These are phyloP conservation scores for Scytalidium sp. DNA, from an alignment of 2,329 filamentous ascomycete species.

Conservation along the genomic window DNA sequence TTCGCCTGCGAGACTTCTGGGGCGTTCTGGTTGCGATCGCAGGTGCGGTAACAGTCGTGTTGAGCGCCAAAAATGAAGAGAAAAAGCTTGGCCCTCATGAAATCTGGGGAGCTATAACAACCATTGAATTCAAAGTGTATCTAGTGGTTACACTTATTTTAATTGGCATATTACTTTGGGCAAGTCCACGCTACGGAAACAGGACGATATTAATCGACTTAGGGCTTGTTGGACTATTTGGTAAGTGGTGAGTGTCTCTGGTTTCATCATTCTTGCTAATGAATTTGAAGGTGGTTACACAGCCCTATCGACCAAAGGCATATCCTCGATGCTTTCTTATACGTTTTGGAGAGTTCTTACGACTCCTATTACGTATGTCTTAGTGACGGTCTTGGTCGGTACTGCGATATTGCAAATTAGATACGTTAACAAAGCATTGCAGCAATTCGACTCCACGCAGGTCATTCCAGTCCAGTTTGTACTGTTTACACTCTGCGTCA, in stretches of 20 bases:
- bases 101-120: slow-evolving; percentile 85
- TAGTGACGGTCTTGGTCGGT: slow-evolving; percentile 73
- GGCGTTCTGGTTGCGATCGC: slow-evolving; percentile 84
- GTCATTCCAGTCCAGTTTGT: slow-evolving; percentile 99
- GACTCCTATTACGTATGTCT: slow-evolving; percentile 85
- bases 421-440: slow-evolving; percentile 87
- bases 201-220: slow-evolving; percentile 88
- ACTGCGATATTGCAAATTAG: slow-evolving; percentile 97
- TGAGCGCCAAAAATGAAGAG: slow-evolving; percentile 86
- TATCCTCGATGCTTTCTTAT: slow-evolving; percentile 90
- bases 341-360: slow-evolving; percentile 86
- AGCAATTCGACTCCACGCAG: slow-evolving; percentile 94
- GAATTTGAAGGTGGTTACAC: slow-evolving; percentile 75
- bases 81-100: slow-evolving; percentile 87
- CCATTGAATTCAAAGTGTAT: slow-evolving; percentile 88
- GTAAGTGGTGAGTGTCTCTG: slow-evolving; percentile 45
- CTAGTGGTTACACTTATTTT: slow-evolving; percentile 70
- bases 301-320: slow-evolving; percentile 92
- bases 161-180: slow-evolving; percentile 76
- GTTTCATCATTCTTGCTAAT: slow-evolving; percentile 5
- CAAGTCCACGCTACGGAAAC: slow-evolving; percentile 79
- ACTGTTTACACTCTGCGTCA: slow-evolving; percentile 92
- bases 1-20: slow-evolving; percentile 79
- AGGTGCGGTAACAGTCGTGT: slow-evolving; percentile 87
- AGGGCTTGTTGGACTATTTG: slow-evolving; percentile 89